phyloP scores from a whole-genome alignment of 2,329 filamentous ascomycete genomes.

The Trichoderma asperellum region DNA sequence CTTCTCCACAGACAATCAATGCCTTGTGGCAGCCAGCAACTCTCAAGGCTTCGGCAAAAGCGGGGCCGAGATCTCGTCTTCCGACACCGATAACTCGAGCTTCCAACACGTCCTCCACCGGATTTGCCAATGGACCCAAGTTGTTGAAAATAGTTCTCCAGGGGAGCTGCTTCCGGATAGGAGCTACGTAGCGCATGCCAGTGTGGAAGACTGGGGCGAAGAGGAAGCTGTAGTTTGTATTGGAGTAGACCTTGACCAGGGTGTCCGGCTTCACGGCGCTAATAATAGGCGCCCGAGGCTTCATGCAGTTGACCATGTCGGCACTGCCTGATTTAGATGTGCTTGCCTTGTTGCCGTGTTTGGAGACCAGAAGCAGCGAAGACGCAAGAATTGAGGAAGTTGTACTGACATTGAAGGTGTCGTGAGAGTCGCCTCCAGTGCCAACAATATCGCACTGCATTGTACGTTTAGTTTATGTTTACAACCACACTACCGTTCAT shows the following conservation, averaged over 20 bases:
- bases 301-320: slow-evolving; percentile 80
- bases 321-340: slow-evolving; percentile 96
- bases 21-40: slow-evolving; percentile 80
- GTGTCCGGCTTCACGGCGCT: slow-evolving; percentile 72
- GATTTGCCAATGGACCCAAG: slow-evolving; percentile 89
- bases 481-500: slow-evolving; percentile 27
- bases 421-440: slow-evolving; percentile 93
- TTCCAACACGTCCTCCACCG: slow-evolving; percentile 81
- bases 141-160: slow-evolving; percentile 98
- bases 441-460: slow-evolving; percentile 86
- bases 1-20: slow-evolving; percentile 88
- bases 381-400: slow-evolving; percentile 92
- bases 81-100: slow-evolving; percentile 93
- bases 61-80: slow-evolving; percentile 79
- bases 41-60: slow-evolving; percentile 83
- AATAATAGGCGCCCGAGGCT: slow-evolving; percentile 73
- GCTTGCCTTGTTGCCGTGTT: slow-evolving; percentile 94
- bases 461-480: background rate
- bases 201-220: slow-evolving; percentile 97
- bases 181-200: slow-evolving; percentile 86
- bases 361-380: slow-evolving; percentile 80
- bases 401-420: slow-evolving; percentile 98
- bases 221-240: slow-evolving; percentile 90
- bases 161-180: slow-evolving; percentile 83
- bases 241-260: slow-evolving; percentile 72